phyloP scores from a whole-genome alignment of 805 yeast genomes.

The Yamadazyma paraphyllophila region DNA sequence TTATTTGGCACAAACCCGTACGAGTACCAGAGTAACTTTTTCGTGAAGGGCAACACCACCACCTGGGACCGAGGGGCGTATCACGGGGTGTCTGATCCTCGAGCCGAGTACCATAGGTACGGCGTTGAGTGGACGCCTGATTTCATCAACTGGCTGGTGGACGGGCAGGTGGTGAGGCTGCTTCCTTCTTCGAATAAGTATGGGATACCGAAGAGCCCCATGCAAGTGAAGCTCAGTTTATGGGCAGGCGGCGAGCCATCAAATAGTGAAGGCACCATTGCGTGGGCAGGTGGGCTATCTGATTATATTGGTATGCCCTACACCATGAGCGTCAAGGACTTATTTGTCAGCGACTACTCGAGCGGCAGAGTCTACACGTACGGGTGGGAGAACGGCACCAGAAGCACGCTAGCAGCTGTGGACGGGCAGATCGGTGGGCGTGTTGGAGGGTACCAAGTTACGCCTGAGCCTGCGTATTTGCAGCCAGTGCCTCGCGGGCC shows the following conservation, averaged over 20 bases:
- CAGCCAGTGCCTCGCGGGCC: too few relatives aligned
- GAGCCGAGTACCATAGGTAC: constrained; percentile 24
- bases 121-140: constrained; percentile 39
- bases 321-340: constrained; percentile 25
- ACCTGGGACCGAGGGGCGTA: constrained; percentile 36
- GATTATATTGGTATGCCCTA: constrained; percentile 31
- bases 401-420: constrained; percentile 3
- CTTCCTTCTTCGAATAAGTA: constrained; percentile 19
- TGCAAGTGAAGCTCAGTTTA: constrained; percentile 33
- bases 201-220: constrained; percentile 37
- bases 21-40: constrained; percentile 36
- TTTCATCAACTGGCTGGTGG: constrained; percentile 28
- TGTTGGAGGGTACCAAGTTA: not conserved
- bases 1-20: constrained; percentile 34
- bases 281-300: constrained; percentile 42
- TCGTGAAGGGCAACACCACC: constrained; percentile 37
- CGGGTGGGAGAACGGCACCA: constrained; percentile 17
- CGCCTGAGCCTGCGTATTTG: too few relatives aligned
- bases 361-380: constrained; percentile 28
- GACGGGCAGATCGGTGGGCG: constrained; percentile 12
- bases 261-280: constrained; percentile 34
- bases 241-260: constrained; percentile 44
- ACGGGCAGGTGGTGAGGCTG: constrained; percentile 26
- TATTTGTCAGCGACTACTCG: constrained; percentile 27
- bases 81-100: constrained; percentile 27